These are phyloP conservation scores for Wallacemonas rigidus DNA, from an alignment of 208 protist species.

Conservation along the genomic window DNA sequence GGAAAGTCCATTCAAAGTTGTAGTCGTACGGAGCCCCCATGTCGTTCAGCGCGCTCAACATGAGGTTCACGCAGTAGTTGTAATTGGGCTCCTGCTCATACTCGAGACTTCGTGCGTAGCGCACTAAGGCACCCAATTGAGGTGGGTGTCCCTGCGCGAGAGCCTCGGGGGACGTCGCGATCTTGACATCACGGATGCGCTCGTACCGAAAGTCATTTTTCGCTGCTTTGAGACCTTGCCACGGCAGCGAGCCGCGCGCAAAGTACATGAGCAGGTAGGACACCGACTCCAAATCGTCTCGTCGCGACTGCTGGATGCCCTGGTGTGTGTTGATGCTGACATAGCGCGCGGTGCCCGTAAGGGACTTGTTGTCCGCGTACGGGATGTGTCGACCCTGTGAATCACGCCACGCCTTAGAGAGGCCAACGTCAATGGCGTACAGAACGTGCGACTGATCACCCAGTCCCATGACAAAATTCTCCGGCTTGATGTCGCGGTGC, in stretches of 20 bases:
- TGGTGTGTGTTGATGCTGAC: conserved; percentile 97
- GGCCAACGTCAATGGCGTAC: conserved; percentile 87
- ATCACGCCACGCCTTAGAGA: conserved; percentile 80
- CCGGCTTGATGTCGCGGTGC: conserved; percentile 91
- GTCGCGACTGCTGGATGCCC: conserved; percentile 93
- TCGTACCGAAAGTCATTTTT: conserved; percentile 43
- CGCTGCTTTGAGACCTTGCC: conserved; percentile 82
- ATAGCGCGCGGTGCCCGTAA: conserved; percentile 86
- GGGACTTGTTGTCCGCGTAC: conserved; percentile 61
- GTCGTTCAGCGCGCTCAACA: conserved; percentile 37
- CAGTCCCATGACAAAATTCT: conserved; percentile 90
- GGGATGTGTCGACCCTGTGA: conserved; percentile 69
- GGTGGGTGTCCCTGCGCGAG: conserved; percentile 58
- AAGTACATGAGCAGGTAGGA: conserved; percentile 98
- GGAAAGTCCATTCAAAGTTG: conserved; percentile 55
- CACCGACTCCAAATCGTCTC: conserved; percentile 86
- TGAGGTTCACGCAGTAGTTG: conserved; percentile 51
- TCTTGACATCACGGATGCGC: conserved; percentile 65
- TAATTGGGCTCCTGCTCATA: conserved; percentile 85
- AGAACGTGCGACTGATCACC: conserved; percentile 54
- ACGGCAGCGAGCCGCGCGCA: conserved; percentile 96
- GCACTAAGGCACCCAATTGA: conserved; percentile 58
- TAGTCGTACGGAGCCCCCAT: conserved; percentile 62
- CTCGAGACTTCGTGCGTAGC: conserved; percentile 56
- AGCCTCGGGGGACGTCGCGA: conserved; percentile 41